A percentile compares a stretch with the other conserved stretches of the same genome.
phyloP scores from a whole-genome alignment of 1,139 yeast species.

The Candida sp. region DNA sequence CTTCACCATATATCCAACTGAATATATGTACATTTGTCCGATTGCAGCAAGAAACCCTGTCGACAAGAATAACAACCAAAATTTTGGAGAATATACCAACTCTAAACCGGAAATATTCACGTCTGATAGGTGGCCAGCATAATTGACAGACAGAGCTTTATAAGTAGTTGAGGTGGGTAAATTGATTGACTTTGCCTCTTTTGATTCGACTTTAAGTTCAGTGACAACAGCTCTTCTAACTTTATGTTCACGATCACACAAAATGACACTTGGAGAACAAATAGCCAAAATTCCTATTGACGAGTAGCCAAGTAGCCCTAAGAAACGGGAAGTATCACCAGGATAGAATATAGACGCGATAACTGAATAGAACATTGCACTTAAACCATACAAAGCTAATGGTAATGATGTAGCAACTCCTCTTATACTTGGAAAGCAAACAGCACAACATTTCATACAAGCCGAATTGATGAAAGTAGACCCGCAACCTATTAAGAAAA shows the following conservation, averaged over 20 bases:
- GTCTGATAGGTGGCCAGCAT: conserved; percentile 7
- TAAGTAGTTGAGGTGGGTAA: not conserved
- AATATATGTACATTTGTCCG: conserved; percentile 63
- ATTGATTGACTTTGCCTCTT: not conserved
- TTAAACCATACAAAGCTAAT: conserved; percentile 54
- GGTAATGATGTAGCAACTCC: conserved; percentile 64
- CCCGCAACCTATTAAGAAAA: conserved; percentile 50
- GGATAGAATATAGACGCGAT: conserved; percentile 46
- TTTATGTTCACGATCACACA: conserved; percentile 37
- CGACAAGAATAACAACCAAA: conserved; percentile 47
- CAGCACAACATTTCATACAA: conserved; percentile 56
- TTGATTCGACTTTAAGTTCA: not conserved
- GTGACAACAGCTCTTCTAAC: conserved; percentile 7
- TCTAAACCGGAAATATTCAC: conserved; percentile 15
- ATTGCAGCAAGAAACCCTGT: conserved; percentile 52
- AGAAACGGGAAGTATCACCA: conserved; percentile 48
- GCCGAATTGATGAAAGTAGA: conserved; percentile 52
- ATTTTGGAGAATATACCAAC: conserved; percentile 30
- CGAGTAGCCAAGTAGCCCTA: conserved; percentile 44
- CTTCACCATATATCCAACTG: conserved; percentile 58
- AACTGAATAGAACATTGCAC: conserved; percentile 55
- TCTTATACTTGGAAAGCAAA: conserved; percentile 50
- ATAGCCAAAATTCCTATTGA: conserved; percentile 32
- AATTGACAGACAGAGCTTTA: conserved; percentile 3
- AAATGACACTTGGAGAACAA: conserved; percentile 47